phyloP scores from a whole-genome alignment of 805 yeast species.

The Debaryomyces castellii region DNA sequence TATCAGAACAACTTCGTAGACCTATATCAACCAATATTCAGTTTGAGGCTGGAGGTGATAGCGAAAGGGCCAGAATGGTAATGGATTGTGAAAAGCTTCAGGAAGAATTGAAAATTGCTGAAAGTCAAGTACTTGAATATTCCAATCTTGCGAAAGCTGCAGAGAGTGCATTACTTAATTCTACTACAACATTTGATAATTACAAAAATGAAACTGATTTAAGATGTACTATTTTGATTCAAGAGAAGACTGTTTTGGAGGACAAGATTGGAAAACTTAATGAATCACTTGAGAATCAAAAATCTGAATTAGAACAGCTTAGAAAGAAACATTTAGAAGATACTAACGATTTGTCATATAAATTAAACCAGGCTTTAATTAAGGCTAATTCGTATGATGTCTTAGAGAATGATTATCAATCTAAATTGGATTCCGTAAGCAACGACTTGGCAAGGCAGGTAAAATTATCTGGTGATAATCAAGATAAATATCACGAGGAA shows the following conservation, averaged over 20 bases:
- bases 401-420: constrained; percentile 31
- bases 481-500: constrained; percentile 55
- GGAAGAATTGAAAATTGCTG: constrained; percentile 56
- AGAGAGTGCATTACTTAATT: constrained; percentile 59
- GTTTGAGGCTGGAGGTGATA: background rate
- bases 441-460: constrained; percentile 42
- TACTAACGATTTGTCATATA: constrained; percentile 23
- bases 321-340: constrained; percentile 22
- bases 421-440: constrained; percentile 24
- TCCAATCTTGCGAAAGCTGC: constrained; percentile 63
- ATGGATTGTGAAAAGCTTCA: constrained; percentile 47
- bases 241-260: constrained; percentile 23
- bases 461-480: constrained; percentile 47
- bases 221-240: constrained; percentile 16
- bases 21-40: background rate
- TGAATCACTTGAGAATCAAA: constrained; percentile 18
- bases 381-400: constrained; percentile 36
- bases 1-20: constrained; percentile 18
- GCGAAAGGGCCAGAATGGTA: constrained; percentile 2
- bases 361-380: constrained; percentile 18
- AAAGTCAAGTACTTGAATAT: constrained; percentile 58
- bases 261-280: constrained; percentile 19
- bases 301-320: constrained; percentile 18
- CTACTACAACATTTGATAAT: constrained; percentile 55
- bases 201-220: constrained; percentile 25